phyloP scores from a whole-genome alignment of 2,329 filamentous ascomycete genomes.

The Colletotrichum cereale region DNA sequence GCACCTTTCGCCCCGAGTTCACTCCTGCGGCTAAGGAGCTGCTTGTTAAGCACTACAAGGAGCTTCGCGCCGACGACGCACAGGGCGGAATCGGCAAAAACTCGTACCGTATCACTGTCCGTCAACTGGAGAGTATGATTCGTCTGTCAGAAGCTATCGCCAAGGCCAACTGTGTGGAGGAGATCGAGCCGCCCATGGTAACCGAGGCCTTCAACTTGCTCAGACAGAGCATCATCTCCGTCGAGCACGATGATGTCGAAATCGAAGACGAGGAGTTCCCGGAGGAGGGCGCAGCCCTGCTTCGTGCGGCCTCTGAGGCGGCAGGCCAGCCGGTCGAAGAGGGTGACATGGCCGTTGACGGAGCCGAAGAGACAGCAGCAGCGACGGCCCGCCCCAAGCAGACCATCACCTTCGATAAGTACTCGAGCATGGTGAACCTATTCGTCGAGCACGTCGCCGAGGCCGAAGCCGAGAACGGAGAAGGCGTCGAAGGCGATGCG shows the following conservation, averaged over 20 bases:
- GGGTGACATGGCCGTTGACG: conserved; percentile 58
- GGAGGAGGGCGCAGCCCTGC: conserved; percentile 61
- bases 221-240: conserved; percentile 94
- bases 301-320: conserved; percentile 53
- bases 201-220: conserved; percentile 92
- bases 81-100: conserved; percentile 95
- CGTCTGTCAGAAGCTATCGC: conserved; percentile 97
- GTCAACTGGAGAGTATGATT: conserved; percentile 96
- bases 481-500: conserved; percentile 87
- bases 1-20: conserved; percentile 94
- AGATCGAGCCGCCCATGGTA: conserved; percentile 87
- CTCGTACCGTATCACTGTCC: conserved; percentile 96
- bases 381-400: conserved; percentile 71
- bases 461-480: conserved; percentile 80
- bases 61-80: conserved; percentile 91
- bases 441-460: conserved; percentile 87
- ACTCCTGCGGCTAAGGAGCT: conserved; percentile 86
- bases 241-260: conserved; percentile 97
- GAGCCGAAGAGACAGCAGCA: conserved; percentile 51
- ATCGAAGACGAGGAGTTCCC: conserved; percentile 77
- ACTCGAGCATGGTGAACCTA: conserved; percentile 88
- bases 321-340: conserved; percentile 60
- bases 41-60: conserved; percentile 94
- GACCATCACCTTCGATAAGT: conserved; percentile 96
- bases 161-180: conserved; percentile 95